Evolutionary conservation across 106 monocot genomes (phyloP).

Genomic region (Amphibolis antarctica): DNA sequence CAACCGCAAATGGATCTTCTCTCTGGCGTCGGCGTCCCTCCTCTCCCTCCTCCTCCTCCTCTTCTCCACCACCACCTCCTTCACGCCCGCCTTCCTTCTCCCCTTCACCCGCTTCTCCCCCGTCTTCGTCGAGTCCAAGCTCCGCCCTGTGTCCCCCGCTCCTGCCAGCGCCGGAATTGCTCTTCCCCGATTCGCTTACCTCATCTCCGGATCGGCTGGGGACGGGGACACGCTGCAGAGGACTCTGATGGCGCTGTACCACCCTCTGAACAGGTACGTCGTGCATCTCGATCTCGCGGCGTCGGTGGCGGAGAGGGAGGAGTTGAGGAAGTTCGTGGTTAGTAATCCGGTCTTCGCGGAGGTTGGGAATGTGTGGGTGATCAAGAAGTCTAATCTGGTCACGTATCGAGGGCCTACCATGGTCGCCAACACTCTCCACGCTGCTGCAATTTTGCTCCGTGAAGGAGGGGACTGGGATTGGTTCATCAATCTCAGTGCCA

Average conservation of each 20-base stretch:
- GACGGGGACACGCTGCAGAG: conserved; percentile 38
- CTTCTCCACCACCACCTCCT: conserved; percentile 4
- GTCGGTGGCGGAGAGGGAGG: conserved; percentile 24
- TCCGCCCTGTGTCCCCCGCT: conserved; percentile 4
- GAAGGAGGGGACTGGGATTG: conserved; percentile 66
- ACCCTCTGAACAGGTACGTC: conserved; percentile 55
- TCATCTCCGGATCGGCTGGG: conserved; percentile 68
- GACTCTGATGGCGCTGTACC: conserved; percentile 57
- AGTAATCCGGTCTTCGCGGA: conserved; percentile 25
- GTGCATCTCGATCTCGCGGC: conserved; percentile 64
- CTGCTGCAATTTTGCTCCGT: conserved; percentile 53
- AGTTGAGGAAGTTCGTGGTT: conserved; percentile 24
- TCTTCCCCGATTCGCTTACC: conserved; percentile 62
- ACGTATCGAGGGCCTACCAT: conserved; percentile 79
- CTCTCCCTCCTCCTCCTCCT: conserved; percentile 14
- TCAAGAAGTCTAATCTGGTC: conserved; percentile 49
- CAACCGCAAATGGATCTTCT: not conserved
- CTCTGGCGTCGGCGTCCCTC: not conserved
- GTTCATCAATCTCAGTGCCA: conserved; percentile 81
- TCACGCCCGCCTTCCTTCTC: conserved; percentile 7
- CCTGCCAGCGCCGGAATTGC: conserved; percentile 4
- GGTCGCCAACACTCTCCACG: conserved; percentile 82
- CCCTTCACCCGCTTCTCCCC: conserved; percentile 7
- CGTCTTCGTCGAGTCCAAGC: conserved; percentile 56
- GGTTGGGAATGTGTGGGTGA: conserved; percentile 53